Evolutionary conservation across 1,284 basidiomycete species (phyloP).

Genomic region (Laetiporus sulphureus): DNA sequence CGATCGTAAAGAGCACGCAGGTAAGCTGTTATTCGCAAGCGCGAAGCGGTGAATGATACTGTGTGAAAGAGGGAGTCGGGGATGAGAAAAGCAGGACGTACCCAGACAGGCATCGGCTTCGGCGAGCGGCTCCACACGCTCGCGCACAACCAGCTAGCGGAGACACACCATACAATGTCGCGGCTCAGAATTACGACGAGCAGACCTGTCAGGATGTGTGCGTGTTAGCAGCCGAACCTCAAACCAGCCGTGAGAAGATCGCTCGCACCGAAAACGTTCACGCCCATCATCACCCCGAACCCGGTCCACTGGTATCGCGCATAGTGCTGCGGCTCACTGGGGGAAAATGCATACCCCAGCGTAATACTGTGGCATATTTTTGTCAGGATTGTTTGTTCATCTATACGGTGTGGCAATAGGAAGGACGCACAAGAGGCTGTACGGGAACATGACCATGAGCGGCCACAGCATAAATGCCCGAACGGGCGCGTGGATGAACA

Average conservation of each 20-base stretch:
- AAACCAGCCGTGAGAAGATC: neutral
- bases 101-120: constrained; percentile 56
- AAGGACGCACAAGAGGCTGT: constrained; percentile 44
- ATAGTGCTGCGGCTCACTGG: constrained; percentile 39
- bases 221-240: neutral
- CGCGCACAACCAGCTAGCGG: constrained; percentile 63
- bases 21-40: constrained; percentile 38
- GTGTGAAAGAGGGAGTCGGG: neutral
- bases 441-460: constrained; percentile 38
- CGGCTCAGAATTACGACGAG: constrained; percentile 46
- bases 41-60: neutral
- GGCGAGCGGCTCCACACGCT: constrained; percentile 54
- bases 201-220: constrained; percentile 36
- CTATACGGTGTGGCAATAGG: no score
- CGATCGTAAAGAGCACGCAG: constrained; percentile 47
- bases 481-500: constrained; percentile 68
- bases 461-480: constrained; percentile 64
- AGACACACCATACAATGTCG: constrained; percentile 68
- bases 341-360: constrained; percentile 39
- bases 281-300: constrained; percentile 50
- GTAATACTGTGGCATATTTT: no score
- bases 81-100: constrained; percentile 27
- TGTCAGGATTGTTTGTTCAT: no score
- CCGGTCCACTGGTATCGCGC: constrained; percentile 51
- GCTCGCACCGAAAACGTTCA: constrained; percentile 41